Evolutionary conservation across 2,329 filamentous ascomycete genomes (phyloP).

Genomic region (Bipolaris cookei): DNA sequence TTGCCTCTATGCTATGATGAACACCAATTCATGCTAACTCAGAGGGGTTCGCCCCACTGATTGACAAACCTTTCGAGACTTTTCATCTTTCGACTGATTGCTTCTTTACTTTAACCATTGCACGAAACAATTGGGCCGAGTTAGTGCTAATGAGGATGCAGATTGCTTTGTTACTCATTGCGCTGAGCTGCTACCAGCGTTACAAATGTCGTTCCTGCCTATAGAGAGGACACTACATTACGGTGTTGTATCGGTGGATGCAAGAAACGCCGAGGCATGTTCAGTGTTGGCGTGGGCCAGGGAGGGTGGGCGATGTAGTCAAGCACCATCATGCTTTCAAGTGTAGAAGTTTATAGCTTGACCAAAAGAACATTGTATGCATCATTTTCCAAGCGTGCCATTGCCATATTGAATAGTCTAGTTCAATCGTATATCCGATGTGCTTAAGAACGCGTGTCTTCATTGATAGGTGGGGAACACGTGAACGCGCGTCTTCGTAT

Average conservation of each 20-base stretch:
- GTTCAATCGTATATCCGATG: background rate
- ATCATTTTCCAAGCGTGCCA: background rate
- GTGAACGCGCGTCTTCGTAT: conserved; percentile 20
- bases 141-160: conserved; percentile 15
- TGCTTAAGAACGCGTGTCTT: background rate
- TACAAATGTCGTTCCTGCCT: background rate
- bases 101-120: conserved; percentile 6
- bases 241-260: background rate
- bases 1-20: conserved; percentile 39
- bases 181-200: background rate
- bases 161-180: background rate
- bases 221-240: background rate
- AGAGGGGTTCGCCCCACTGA: conserved; percentile 44
- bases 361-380: background rate
- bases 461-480: conserved; percentile 8
- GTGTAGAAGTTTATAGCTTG: background rate
- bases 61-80: conserved; percentile 45
- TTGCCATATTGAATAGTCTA: background rate
- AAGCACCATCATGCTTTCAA: background rate
- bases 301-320: background rate
- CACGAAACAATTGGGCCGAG: background rate
- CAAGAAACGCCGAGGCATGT: background rate
- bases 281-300: background rate
- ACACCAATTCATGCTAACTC: conserved; percentile 50
- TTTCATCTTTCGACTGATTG: conserved; percentile 52